phyloP scores from a whole-genome alignment of 805 yeast genomes.

The Cephaloascus albidus region DNA sequence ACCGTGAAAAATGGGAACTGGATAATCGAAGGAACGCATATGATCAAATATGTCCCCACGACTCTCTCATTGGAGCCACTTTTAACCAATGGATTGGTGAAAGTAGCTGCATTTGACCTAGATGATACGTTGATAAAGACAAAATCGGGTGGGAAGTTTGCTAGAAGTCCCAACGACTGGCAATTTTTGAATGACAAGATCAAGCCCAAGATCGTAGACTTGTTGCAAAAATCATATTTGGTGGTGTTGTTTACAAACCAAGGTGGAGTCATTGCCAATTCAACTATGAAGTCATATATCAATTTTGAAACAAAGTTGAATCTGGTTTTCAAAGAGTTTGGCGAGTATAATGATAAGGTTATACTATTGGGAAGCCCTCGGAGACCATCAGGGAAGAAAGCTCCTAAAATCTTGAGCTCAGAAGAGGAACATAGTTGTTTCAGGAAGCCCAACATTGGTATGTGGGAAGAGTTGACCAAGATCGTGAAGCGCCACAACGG shows the following conservation, averaged over 20 bases:
- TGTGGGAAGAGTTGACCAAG: constrained; percentile 51
- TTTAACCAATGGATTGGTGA: constrained; percentile 10
- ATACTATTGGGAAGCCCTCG: constrained; percentile 60
- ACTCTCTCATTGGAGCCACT: constrained; percentile 1
- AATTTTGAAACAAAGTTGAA: constrained; percentile 33
- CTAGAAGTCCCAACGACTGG: constrained; percentile 68
- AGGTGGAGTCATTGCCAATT: constrained; percentile 48
- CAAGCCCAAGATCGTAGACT: constrained; percentile 11
- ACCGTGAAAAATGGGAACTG: constrained; percentile 12
- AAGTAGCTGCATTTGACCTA: constrained; percentile 71
- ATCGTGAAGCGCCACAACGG: no score
- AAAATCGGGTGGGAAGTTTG: constrained; percentile 50
- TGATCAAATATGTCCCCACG: constrained; percentile 32
- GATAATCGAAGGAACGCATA: constrained; percentile 27
- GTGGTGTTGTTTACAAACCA: constrained; percentile 82
- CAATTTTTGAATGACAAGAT: constrained; percentile 29
- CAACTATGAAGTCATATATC: constrained; percentile 20
- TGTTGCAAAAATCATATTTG: constrained; percentile 11
- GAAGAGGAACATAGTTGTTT: constrained; percentile 25
- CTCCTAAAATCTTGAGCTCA: constrained; percentile 10
- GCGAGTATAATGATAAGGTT: constrained; percentile 13
- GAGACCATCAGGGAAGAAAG: constrained; percentile 24
- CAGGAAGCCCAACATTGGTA: constrained; percentile 74
- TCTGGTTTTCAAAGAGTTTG: constrained; percentile 19
- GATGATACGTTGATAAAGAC: constrained; percentile 74